These are phyloP conservation scores for Sideroxylon spinosum DNA, from an alignment of 179 eudicot species.

Conservation along the genomic window DNA sequence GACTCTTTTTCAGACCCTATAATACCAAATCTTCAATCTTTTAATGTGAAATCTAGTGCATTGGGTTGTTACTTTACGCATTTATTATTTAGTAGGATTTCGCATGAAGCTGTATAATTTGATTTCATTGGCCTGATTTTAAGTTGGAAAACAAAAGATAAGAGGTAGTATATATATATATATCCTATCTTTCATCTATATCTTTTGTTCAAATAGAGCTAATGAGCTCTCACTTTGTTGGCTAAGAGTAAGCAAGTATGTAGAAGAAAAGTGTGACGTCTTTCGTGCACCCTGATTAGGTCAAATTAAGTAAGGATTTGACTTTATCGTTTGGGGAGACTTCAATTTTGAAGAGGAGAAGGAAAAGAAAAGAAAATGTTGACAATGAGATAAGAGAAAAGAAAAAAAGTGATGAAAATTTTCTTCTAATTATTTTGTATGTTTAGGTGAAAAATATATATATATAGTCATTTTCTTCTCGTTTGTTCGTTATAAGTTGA, in stretches of 20 bases:
- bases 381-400: neutral
- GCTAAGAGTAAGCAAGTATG: neutral
- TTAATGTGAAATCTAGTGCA: no score
- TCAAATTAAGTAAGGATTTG: neutral
- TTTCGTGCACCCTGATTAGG: neutral
- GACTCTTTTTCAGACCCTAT: no score
- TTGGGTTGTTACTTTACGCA: no score
- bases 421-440: no score
- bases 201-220: neutral
- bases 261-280: neutral
- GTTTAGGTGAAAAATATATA: no score
- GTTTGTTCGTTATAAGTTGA: no score
- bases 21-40: no score
- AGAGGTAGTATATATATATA: neutral
- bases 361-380: no score
- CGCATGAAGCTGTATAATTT: neutral
- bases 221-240: neutral
- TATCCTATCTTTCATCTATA: neutral
- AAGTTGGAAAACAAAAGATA: neutral
- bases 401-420: no score
- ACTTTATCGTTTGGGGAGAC: no score
- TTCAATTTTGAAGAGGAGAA: no score
- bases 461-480: no score
- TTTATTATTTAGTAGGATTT: neutral
- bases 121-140: neutral